A percentile compares a stretch with the other conserved stretches of the same genome.
Conservation (phyloP, 192 early-diverging fungal genomes). For the Chytriomyces sp. region DNA sequence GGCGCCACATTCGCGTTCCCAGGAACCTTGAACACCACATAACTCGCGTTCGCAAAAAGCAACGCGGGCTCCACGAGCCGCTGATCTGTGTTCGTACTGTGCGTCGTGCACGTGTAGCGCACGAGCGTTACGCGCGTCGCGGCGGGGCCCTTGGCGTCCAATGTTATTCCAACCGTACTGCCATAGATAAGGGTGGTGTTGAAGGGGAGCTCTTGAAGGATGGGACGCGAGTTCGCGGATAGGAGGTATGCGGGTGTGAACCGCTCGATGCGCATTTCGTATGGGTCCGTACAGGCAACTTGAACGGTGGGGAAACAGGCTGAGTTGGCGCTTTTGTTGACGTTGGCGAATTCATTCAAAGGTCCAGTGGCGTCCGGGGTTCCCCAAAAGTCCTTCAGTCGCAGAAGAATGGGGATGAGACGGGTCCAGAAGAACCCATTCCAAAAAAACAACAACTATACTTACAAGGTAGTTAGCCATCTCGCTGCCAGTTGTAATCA, state of each 20-base stretch:
- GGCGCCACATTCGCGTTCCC: conserved; percentile 33
- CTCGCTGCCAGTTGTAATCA: conserved; percentile 46
- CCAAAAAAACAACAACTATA: too few species aligned
- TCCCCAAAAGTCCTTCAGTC: conserved; percentile 41
- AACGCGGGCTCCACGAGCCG: conserved; percentile 40
- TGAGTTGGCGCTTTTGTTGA: background rate
- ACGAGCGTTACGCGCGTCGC: conserved; percentile 29
- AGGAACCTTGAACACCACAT: conserved; percentile 33
- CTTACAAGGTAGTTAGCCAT: conserved; percentile 48
- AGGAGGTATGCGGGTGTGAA: conserved; percentile 14
- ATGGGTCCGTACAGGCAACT: background rate
- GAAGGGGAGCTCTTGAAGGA: conserved; percentile 1
- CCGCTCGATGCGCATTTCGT: conserved; percentile 4
- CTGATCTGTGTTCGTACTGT: conserved; percentile 50
- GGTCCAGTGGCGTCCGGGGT: background rate
- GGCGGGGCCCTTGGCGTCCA: conserved; percentile 11
- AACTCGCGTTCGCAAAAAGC: background rate
- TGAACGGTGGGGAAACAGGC: background rate
- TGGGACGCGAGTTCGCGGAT: background rate
- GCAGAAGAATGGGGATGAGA: too few species aligned
- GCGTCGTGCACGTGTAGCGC: conserved; percentile 44
- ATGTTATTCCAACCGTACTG: conserved; percentile 20
- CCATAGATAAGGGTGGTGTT: conserved; percentile 28
- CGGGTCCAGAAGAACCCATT: too few species aligned
- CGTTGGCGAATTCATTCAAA: background rate